These are phyloP conservation scores for Eucalyptus marginata DNA, from an alignment of 345 rosid species.

Conservation along the genomic window DNA sequence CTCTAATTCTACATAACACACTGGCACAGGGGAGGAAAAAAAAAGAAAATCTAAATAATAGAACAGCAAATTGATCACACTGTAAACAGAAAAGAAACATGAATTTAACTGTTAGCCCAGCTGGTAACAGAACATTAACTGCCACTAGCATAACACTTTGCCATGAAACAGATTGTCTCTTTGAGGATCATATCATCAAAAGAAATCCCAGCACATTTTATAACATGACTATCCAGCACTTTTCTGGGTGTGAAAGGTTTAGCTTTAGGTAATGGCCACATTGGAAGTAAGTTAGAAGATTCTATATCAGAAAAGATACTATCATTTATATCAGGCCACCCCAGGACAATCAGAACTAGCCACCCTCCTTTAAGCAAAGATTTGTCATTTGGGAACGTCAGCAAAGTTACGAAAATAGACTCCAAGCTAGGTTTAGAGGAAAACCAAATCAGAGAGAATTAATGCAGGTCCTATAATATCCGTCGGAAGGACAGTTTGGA, in stretches of 20 bases:
- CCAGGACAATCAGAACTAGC: neutral
- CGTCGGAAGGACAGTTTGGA: neutral
- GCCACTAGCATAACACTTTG: neutral
- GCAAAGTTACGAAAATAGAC: neutral
- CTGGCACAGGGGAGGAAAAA: neutral
- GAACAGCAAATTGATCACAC: neutral
- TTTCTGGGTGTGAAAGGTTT: neutral
- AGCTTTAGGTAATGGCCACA: neutral
- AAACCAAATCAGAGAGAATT: neutral
- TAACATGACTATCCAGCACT: neutral
- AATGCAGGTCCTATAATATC: neutral
- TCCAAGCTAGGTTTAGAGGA: neutral
- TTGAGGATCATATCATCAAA: neutral
- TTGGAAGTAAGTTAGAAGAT: neutral
- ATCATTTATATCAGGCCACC: neutral
- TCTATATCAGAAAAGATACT: neutral
- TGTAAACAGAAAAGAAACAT: neutral
- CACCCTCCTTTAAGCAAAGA: neutral
- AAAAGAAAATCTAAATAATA: neutral
- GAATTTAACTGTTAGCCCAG: neutral
- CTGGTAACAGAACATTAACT: neutral
- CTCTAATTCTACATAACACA: neutral
- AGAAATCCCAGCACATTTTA: neutral
- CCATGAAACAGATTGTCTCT: neutral
- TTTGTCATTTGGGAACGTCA: neutral